Evolutionary conservation across 2,329 filamentous ascomycete genomes (phyloP), one percentile per base, ranked within the genome.

Genomic region (Tolypocladium endophyticum): DNA sequence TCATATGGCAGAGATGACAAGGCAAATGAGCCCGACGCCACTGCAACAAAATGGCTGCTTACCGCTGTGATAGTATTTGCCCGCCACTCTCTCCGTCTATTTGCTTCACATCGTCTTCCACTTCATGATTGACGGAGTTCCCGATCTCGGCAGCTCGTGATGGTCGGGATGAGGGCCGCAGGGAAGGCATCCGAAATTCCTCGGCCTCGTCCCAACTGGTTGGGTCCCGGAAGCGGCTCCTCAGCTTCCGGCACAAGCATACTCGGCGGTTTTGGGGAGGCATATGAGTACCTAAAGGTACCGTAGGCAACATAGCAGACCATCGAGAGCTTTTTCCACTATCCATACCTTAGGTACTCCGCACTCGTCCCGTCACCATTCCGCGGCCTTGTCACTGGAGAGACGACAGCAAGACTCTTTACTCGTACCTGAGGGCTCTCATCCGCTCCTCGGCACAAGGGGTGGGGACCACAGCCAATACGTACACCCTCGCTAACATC

Each of bases 401-500:
- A 14, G 18, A 18, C 25, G 41, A n/a, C 20, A 36, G 35, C 2
- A 12, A 23, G 30, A 28, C 8, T 56, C 25, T 56, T 20, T 20
- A 11, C 25, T 50, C 33, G 33, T 35, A 9, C 33, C 11, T 35
- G 3, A 35, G 33, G 11, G 47, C 47, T 33, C 47, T 33, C 47
- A 6, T n/a, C 47, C 28, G 12, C 18, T 52, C 47, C 12, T 4
- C 5, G 6, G 25, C 16, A 18, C 25, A 1, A 25, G 54, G 54
- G 23, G 23, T 28, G 36, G 36, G 28, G 11, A 11, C 28, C 12
- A 28, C 35, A 39, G 55, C 38, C 55, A 11, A 56, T 45, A 58
- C 30, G 25, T 47, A 50, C 60, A 58, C 58, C 52, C 57, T 58
- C 47, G 38, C 38, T 35, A 36, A 8, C 52, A 59, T 59, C 41